Evolutionary conservation across 495 filamentous ascomycete genomes (phyloP).

Genomic region (Aspergillus kassunensis): DNA sequence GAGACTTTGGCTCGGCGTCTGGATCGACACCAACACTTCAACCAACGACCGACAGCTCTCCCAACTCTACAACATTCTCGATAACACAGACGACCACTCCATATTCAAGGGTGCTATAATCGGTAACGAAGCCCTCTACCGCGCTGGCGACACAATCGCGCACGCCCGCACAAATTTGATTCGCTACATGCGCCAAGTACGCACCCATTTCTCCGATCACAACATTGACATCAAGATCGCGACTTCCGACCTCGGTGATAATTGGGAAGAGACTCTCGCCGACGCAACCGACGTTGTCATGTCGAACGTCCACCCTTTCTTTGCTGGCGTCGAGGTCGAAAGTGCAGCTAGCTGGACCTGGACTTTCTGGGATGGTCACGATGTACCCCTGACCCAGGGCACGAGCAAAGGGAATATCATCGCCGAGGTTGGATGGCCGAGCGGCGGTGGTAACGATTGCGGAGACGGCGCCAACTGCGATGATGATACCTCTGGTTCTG

Average conservation of each 20-base stretch:
- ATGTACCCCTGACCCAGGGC: constrained; percentile 56
- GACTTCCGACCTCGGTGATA: constrained; percentile 84
- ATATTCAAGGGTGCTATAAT: constrained; percentile 83
- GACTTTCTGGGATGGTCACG: constrained; percentile 67
- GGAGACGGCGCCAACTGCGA: constrained; percentile 54
- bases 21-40: constrained; percentile 80
- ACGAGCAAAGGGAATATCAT: constrained; percentile 66
- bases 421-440: constrained; percentile 90
- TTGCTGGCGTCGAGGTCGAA: constrained; percentile 69
- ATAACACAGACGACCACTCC: constrained; percentile 56
- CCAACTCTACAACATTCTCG: constrained; percentile 77
- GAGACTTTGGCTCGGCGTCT: constrained; percentile 95
- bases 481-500: constrained; percentile 50
- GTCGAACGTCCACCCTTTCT: constrained; percentile 98
- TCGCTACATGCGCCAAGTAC: constrained; percentile 62
- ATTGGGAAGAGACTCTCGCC: constrained; percentile 72
- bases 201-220: constrained; percentile 61
- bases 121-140: constrained; percentile 92
- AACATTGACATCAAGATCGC: constrained; percentile 71
- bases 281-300: constrained; percentile 77
- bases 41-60: constrained; percentile 77
- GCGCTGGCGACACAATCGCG: constrained; percentile 45
- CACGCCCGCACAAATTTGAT: constrained; percentile 64
- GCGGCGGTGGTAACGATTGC: constrained; percentile 76
- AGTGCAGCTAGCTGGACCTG: constrained; percentile 78